Conservation (phyloP, 805 yeast species). For the Wickerhamomyces strasburgensis region DNA sequence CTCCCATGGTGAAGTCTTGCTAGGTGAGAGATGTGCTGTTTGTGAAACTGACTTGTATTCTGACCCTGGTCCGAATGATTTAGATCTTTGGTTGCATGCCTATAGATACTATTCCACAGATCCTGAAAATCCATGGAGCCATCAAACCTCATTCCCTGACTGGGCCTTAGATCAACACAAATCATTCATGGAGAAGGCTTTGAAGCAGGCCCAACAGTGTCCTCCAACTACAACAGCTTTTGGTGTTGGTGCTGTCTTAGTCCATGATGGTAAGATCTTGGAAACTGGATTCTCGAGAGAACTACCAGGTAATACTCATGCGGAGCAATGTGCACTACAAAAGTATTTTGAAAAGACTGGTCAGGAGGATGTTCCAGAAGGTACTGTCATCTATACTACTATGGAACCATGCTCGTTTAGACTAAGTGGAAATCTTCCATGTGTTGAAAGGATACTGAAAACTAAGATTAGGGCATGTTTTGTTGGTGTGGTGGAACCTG, state of each 20-base stretch:
- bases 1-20: slow-evolving; percentile 56
- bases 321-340: slow-evolving; percentile 89
- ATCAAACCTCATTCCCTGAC: slow-evolving; percentile 23
- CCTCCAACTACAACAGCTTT: slow-evolving; percentile 81
- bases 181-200: slow-evolving; percentile 67
- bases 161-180: slow-evolving; percentile 53
- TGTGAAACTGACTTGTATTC: slow-evolving; percentile 72
- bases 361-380: slow-evolving; percentile 50
- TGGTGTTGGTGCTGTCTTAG: slow-evolving; percentile 90
- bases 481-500: slow-evolving; percentile 92
- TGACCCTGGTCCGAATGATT: slow-evolving; percentile 86
- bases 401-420: slow-evolving; percentile 96
- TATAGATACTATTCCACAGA: slow-evolving; percentile 60
- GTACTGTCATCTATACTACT: slow-evolving; percentile 83
- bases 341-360: slow-evolving; percentile 48
- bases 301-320: slow-evolving; percentile 92
- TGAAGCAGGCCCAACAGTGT: slow-evolving; percentile 75
- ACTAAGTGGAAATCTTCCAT: slow-evolving; percentile 85
- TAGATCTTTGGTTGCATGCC: slow-evolving; percentile 90
- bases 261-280: slow-evolving; percentile 55
- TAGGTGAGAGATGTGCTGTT: slow-evolving; percentile 52
- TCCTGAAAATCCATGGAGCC: slow-evolving; percentile 26
- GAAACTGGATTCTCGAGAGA: slow-evolving; percentile 88
- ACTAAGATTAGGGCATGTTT: slow-evolving; percentile 63
- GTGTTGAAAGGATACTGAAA: slow-evolving; percentile 71